Percentiles rank a stretch among this genome's conserved stretches.
Conservation (phyloP, 2,329 filamentous ascomycete species). For the Fusarium luffae region DNA sequence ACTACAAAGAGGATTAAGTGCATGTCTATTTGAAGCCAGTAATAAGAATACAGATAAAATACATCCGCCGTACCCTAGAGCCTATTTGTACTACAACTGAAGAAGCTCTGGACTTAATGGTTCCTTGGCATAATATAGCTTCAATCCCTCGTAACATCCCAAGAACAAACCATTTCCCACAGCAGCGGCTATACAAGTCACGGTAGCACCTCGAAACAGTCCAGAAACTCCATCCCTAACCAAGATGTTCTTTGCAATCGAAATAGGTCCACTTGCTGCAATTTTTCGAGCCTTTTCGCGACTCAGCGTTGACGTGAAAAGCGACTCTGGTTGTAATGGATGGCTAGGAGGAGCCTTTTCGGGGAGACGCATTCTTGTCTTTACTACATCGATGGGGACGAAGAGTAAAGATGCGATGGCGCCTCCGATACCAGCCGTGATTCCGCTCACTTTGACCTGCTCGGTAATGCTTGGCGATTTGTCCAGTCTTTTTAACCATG, state of each 20-base stretch:
- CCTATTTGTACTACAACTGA: not conserved
- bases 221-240: slow-evolving; percentile 18
- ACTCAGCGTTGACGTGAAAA: slow-evolving; percentile 4
- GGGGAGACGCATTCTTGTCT: slow-evolving; percentile 28
- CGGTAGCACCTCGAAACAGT: slow-evolving; percentile 21
- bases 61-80: not conserved
- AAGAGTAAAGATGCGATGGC: slow-evolving; percentile 22
- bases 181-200: slow-evolving; percentile 29
- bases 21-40: too few species aligned
- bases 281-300: slow-evolving; percentile 9
- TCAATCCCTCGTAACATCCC: slow-evolving; percentile 31
- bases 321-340: slow-evolving; percentile 5
- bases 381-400: slow-evolving; percentile 24
- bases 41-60: not conserved
- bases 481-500: not conserved
- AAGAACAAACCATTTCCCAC: slow-evolving; percentile 23
- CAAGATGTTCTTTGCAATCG: slow-evolving; percentile 23
- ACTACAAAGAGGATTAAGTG: too few species aligned
- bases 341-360: slow-evolving; percentile 6
- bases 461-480: not conserved
- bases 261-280: not conserved
- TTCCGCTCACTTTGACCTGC: slow-evolving; percentile 21
- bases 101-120: not conserved
- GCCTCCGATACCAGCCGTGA: slow-evolving; percentile 28
- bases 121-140: slow-evolving; percentile 8